Evolutionary conservation across 2,329 filamentous ascomycete genomes (phyloP).

Genomic region (Coniochaeta sp.): DNA sequence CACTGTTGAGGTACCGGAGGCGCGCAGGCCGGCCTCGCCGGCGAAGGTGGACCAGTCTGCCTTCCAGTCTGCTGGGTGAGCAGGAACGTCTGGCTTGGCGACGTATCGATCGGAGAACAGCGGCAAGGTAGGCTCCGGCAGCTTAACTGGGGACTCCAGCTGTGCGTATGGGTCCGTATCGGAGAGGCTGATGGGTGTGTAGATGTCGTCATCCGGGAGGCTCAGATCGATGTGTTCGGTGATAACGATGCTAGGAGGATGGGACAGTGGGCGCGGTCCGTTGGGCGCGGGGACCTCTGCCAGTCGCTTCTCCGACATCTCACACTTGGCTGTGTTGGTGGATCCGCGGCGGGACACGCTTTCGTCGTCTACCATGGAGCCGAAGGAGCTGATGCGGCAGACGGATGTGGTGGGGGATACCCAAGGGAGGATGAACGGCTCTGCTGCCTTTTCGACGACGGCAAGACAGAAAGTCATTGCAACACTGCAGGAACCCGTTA

Average conservation of each 20-base stretch:
- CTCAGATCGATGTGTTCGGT: background rate
- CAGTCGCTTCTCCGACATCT: background rate
- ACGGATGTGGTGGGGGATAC: conserved; percentile 10
- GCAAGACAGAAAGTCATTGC: conserved; percentile 12
- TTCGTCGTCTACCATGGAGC: conserved; percentile 10
- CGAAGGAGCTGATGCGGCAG: conserved; percentile 9
- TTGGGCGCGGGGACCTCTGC: background rate
- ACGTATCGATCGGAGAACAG: background rate
- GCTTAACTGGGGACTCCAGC: background rate
- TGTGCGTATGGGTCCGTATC: background rate
- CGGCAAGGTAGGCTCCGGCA: background rate
- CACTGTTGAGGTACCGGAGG: background rate
- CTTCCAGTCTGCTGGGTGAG: background rate
- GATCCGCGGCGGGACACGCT: conserved; percentile 8
- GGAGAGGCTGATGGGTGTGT: background rate
- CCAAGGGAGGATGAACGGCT: conserved; percentile 15
- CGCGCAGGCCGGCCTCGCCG: background rate
- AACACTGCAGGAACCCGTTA: conserved; percentile 4
- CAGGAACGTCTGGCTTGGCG: background rate
- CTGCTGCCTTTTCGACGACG: conserved; percentile 3
- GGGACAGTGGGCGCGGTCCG: background rate
- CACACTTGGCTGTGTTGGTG: background rate
- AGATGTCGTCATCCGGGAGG: background rate
- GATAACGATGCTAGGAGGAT: background rate
- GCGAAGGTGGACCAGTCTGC: conserved; percentile 1